A percentile compares a stretch with the other conserved stretches of the same genome.
phyloP scores from a whole-genome alignment of 257 asterid species.

The Handroanthus guayacan region DNA sequence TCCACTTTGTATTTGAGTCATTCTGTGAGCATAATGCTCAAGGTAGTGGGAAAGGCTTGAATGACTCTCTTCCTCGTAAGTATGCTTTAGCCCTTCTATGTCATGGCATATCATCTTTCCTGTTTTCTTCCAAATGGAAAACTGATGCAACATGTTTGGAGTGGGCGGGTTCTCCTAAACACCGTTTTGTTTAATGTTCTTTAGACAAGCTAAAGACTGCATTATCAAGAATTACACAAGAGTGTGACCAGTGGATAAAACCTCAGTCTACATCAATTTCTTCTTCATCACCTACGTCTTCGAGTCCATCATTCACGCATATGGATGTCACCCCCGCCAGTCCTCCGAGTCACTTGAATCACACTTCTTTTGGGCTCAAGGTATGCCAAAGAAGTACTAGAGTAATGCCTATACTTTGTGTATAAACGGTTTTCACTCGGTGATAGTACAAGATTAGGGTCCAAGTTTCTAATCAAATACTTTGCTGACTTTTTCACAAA shows the following conservation, averaged over 20 bases:
- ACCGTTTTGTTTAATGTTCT: constrained; percentile 44
- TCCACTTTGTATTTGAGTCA: constrained; percentile 81
- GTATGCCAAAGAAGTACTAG: constrained; percentile 48
- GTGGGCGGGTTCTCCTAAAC: constrained; percentile 35
- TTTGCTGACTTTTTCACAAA: constrained; percentile 6
- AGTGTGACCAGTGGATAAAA: constrained; percentile 93
- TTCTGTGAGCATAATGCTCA: constrained; percentile 66
- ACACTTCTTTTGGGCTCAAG: constrained; percentile 76
- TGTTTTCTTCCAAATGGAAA: not conserved
- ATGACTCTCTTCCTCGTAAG: constrained; percentile 76
- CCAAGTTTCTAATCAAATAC: constrained; percentile 24
- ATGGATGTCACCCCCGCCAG: constrained; percentile 90
- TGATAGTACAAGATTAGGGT: constrained; percentile 17
- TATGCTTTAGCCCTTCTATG: constrained; percentile 33
- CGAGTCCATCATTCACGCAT: constrained; percentile 63
- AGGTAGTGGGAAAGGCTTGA: constrained; percentile 66
- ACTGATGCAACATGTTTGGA: constrained; percentile 28
- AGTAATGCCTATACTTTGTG: constrained; percentile 18
- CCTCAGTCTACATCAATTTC: constrained; percentile 58
- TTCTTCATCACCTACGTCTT: constrained; percentile 66
- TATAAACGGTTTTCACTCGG: constrained; percentile 9
- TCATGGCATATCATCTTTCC: constrained; percentile 17
- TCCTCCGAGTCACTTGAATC: constrained; percentile 77
- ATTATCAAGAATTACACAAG: constrained; percentile 81
- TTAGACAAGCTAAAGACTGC: constrained; percentile 90